A percentile compares a stretch with the other conserved stretches of the same genome.
Evolutionary conservation across 306 rosid species (phyloP).

Genomic region (Vigna unguiculata): DNA sequence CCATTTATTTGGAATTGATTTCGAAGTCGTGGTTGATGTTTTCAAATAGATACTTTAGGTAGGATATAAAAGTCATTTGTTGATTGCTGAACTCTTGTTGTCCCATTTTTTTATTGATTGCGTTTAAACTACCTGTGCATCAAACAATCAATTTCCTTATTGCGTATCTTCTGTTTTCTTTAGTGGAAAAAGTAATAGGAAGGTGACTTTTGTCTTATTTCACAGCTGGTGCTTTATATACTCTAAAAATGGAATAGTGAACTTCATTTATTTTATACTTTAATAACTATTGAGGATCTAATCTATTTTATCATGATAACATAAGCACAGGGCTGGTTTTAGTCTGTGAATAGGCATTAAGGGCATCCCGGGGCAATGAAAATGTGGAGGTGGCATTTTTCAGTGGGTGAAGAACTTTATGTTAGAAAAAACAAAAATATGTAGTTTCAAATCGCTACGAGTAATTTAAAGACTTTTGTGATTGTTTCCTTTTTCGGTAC

Average conservation of each 20-base stretch:
- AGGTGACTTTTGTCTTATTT: not conserved
- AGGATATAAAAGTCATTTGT: not conserved
- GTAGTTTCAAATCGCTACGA: not conserved
- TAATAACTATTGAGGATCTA: not conserved
- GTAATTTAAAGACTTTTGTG: not conserved
- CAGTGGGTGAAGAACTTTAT: not conserved
- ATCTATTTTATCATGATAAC: not conserved
- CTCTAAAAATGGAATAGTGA: not conserved
- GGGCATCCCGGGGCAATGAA: not conserved
- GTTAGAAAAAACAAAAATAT: not conserved
- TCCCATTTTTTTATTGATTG: not conserved
- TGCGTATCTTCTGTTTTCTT: not conserved
- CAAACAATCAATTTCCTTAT: not conserved
- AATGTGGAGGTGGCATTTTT: not conserved
- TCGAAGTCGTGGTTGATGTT: not conserved
- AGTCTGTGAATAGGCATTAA: not conserved
- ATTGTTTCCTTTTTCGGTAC: not conserved
- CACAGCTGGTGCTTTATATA: not conserved
- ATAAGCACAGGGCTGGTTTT: not conserved
- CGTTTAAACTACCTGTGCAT: not conserved
- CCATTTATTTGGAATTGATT: not conserved
- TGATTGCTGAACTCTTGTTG: conserved; percentile 8
- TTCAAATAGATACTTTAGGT: not conserved
- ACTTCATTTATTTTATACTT: not conserved
- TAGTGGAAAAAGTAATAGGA: conserved; percentile 6